Evolutionary conservation across 192 early-diverging fungal species (phyloP), one percentile per base, ranked within the genome.

Genomic region (Umbelopsis sp.): DNA sequence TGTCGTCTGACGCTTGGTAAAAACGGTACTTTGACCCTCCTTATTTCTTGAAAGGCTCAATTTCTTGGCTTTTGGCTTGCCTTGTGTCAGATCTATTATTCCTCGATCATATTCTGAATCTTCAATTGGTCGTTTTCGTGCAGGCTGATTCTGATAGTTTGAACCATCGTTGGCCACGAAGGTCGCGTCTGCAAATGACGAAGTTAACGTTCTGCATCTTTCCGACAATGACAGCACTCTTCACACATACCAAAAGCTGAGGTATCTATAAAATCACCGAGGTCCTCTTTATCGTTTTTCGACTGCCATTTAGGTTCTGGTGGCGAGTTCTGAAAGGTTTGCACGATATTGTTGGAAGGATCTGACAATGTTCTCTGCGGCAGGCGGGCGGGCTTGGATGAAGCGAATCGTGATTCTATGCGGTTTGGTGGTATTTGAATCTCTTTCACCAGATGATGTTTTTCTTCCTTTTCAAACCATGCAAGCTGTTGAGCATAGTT

Each of bases 391-490:
- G 55, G 55, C 8, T 61, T 61, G 15, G 30, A 18, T 4, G 55
- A 27, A 5, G 55, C 55, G 16, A 27, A 61, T 11, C 27, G 25
- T 8, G 55, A 8, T 61, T n/a, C 55, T 5, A 16, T n/a, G 13
- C 0, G 27, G 30, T 12, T 37, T 25, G 55, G 33, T 7, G 55
- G 27, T 7, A 0, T 35, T 18, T 35, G 55, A 33, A 61, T 61
- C 7, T 61, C 55, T 30, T 37, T 61, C 30, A 61, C 55, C 8
- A 61, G 27, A 61, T 16, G 10, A 35, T 30, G 30, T n/a, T 16
- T 30, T 7, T 61, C 55, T 61, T 61, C 55, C n/a, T 61, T 27
- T 35, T 61, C 27, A 25, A 61, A 61, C 55, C 55, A 61, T 61
- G 55, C 55, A 27, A 61, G 27, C 25, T 61, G 55, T 30, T 61